Base-by-base conservation (phyloP, 2,329 filamentous ascomycete genomes). In the Venturia oleaginea region DNA sequence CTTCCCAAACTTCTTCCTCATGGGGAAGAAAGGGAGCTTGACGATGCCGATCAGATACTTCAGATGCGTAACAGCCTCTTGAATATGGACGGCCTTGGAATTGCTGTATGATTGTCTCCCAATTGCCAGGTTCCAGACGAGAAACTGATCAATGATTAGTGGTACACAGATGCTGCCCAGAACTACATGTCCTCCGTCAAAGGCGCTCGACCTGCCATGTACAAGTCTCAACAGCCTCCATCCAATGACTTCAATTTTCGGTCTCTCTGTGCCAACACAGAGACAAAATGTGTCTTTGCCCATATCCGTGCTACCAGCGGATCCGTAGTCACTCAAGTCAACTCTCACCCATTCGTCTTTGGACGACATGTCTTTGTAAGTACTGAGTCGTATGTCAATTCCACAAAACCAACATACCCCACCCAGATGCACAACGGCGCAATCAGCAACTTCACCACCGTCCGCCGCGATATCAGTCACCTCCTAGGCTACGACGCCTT, bases 31-130 rank as follows among this genome's bases (percentile, higher is more conserved):
- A 74, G 71, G 57, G 74, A 80, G 55, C 75, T 79, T 3, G 69
- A 75, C 42, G 71, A 76, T 54, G 71, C 73, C 15, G 76, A 78
- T 64, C 74, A 80, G 67, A 72, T 79, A 59, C 71, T 82, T 68
- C 76, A 76, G 27, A 75, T 78, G 65, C 79, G 81, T 32, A 84
- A 84, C 70, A 76, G 77, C 1, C 72, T 83, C 34, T 76, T 81
- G 70, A 84, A 84, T 69, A 79, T 83, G 70, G 82, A 84, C 68
- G 82, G 82, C 40, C 73, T 83, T 13, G 82, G 82, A n/a, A 72
- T 84, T 63, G 79, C 79, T 10, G 46, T 51, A 51, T 22, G 22
- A 27, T 13, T 27, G 19, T 6, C 13, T 3, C n/a, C 11, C 43
- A 13, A 13, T 24, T n/a, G 43, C 6, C 40, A 27, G n/a, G 7